Base-by-base conservation (phyloP, 2,329 filamentous ascomycete species). In the Xylariaceae sp. region DNA sequence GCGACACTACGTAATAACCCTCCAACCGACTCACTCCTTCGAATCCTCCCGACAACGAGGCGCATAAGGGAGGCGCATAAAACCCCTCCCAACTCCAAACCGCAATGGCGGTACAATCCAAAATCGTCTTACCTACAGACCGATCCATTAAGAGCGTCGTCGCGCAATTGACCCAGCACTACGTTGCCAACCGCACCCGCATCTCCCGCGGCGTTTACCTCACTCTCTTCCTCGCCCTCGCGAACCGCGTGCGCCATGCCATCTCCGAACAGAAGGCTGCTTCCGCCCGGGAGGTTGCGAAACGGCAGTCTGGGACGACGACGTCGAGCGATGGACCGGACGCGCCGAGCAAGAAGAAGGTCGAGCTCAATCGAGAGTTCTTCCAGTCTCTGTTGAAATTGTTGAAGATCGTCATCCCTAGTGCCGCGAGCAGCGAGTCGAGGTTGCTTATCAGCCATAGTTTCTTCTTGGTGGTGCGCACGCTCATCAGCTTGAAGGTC, bases 241-340 rank as follows among this genome's bases (percentile, higher is more conserved):
- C 85, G 49, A 91, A 95, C 66, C 89, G 93, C 59, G 83, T 97
- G 44, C 89, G 91, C 58, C 84, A 89, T 78, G 91, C 92, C 58
- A 85, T 97, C 62, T 84, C 86, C 48, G 91, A 96, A 65, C 93
- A 97, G 66, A 95, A 95, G 66, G 87, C 88, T 14, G 88, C 89
- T 2, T 85, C 86, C 1, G 73, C 73, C 42, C 80, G 85, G 50
- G 83, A 87, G 48, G 79, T 81, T 5, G 79, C 82, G 55, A 69
- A 74, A 57, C 71, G 75, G 53, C 68, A 66, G 60, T 76, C 64
- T 66, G 82, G 62, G 60, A 77, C 67, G 59, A 77, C 67, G 59
- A 81, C 65, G 55, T 76, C 63, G 61, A 71, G 60, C 55, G 52
- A 61, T 56, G 55, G 64, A 56, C 49, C 48, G 25, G 54, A 60